These are phyloP conservation scores for Oehlia diaphana DNA, from an alignment of 192 early-diverging fungal species.

Conservation along the genomic window DNA sequence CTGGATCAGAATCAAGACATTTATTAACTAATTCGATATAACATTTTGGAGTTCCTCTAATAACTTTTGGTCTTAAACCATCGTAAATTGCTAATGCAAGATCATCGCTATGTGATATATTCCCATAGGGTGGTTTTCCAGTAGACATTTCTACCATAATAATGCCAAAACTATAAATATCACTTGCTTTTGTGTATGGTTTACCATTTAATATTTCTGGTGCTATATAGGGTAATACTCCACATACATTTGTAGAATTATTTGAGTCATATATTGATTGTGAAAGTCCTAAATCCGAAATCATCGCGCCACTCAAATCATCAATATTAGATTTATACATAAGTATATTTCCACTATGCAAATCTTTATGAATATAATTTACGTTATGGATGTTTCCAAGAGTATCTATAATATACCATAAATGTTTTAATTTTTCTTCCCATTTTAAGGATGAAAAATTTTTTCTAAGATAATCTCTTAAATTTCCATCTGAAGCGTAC, in stretches of 20 bases:
- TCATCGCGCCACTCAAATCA: slow-evolving; percentile 28
- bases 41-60: no score
- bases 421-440: not conserved
- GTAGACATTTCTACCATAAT: slow-evolving; percentile 46
- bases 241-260: slow-evolving; percentile 30
- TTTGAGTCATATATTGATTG: not conserved
- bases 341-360: not conserved
- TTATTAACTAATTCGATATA: not conserved
- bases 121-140: no score
- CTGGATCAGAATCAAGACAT: not conserved
- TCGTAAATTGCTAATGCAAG: no score
- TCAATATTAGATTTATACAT: slow-evolving; percentile 1
- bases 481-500: not conserved
- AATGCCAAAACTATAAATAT: slow-evolving; percentile 41
- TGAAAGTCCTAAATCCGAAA: slow-evolving; percentile 32
- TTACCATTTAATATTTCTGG: slow-evolving; percentile 32
- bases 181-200: no score
- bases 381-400: slow-evolving; percentile 29
- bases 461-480: not conserved
- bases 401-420: not conserved
- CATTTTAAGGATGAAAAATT: not conserved
- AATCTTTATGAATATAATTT: slow-evolving; percentile 38
- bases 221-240: slow-evolving; percentile 43
- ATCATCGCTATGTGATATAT: no score
- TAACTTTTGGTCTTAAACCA: no score